Evolutionary conservation across 2,329 filamentous ascomycete genomes (phyloP).

Genomic region (Cryphonectria nitschkei): DNA sequence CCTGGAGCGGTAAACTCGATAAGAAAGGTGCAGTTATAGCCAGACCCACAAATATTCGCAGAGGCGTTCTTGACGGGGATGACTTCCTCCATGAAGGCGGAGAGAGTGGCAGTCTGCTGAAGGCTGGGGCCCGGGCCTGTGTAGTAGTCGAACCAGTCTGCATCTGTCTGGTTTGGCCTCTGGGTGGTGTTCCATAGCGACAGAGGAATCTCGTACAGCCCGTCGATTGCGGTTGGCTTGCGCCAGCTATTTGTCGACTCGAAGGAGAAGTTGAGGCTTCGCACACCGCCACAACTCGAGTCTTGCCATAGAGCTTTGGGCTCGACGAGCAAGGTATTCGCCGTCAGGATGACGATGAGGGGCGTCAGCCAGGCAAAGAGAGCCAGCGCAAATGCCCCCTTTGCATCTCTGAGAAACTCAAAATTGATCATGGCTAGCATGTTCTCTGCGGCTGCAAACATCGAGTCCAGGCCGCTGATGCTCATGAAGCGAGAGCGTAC

Average conservation of each 20-base stretch:
- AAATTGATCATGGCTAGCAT: conserved; percentile 58
- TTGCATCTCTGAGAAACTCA: conserved; percentile 40
- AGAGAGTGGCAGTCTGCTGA: conserved; percentile 30
- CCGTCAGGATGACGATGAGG: conserved; percentile 37
- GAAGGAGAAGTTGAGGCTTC: conserved; percentile 36
- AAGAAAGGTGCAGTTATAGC: conserved; percentile 46
- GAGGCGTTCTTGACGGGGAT: conserved; percentile 37
- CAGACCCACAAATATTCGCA: conserved; percentile 40
- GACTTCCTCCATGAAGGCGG: conserved; percentile 32
- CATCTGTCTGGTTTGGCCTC: conserved; percentile 30
- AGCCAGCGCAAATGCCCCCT: conserved; percentile 45
- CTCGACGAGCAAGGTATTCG: conserved; percentile 35
- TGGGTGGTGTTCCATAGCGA: conserved; percentile 36
- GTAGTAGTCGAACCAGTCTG: conserved; percentile 38
- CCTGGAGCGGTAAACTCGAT: conserved; percentile 44
- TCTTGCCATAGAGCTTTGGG: conserved; percentile 28
- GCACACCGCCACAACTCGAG: conserved; percentile 31
- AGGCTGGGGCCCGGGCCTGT: conserved; percentile 32
- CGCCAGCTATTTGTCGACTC: conserved; percentile 37
- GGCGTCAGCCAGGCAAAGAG: conserved; percentile 36
- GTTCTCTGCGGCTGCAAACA: conserved; percentile 43
- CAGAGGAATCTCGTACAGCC: conserved; percentile 32
- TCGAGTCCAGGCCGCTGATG: conserved; percentile 38
- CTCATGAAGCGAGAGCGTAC: conserved; percentile 34
- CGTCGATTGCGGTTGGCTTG: conserved; percentile 30